Percentiles rank a stretch among this genome's conserved stretches.
Conservation (phyloP, 192 early-diverging fungal species). For the Coemansia asiatica region DNA sequence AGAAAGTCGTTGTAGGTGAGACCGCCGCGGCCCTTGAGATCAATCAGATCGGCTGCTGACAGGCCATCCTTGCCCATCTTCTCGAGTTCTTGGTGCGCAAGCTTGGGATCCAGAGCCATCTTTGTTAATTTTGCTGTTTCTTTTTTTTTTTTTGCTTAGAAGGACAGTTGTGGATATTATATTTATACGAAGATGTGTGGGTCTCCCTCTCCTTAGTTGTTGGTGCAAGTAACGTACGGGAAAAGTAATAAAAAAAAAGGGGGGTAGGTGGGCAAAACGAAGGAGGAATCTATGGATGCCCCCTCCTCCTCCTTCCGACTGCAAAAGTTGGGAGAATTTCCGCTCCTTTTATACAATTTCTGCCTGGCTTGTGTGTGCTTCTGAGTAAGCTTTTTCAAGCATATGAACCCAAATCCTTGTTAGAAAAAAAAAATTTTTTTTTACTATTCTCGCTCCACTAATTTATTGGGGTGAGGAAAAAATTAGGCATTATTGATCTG, state of each 20-base stretch:
- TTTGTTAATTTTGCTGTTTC: background rate
- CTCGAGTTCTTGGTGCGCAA: constrained; percentile 47
- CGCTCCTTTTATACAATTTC: constrained; percentile 36
- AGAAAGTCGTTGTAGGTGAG: constrained; percentile 99
- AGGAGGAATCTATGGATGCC: constrained; percentile 44
- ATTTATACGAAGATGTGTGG: background rate
- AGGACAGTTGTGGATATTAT: no score
- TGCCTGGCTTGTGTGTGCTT: background rate
- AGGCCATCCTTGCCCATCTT: constrained; percentile 74
- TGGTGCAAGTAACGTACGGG: no score
- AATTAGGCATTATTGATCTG: no score
- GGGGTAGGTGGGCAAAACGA: constrained; percentile 30
- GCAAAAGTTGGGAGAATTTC: background rate
- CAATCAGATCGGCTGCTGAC: constrained; percentile 79
- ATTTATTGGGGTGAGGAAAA: no score
- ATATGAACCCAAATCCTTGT: no score
- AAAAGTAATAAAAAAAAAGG: background rate
- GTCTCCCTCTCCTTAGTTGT: no score
- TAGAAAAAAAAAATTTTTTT: no score
- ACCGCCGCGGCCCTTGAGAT: constrained; percentile 76
- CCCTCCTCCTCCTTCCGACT: constrained; percentile 40
- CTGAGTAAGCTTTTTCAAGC: background rate
- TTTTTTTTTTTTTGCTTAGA: no score
- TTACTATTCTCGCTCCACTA: no score
- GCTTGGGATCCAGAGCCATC: constrained; percentile 36